Percentiles rank a stretch among this genome's conserved stretches.
Conservation (phyloP, 2,329 filamentous ascomycete species). For the Sarocladiaceae sp. region DNA sequence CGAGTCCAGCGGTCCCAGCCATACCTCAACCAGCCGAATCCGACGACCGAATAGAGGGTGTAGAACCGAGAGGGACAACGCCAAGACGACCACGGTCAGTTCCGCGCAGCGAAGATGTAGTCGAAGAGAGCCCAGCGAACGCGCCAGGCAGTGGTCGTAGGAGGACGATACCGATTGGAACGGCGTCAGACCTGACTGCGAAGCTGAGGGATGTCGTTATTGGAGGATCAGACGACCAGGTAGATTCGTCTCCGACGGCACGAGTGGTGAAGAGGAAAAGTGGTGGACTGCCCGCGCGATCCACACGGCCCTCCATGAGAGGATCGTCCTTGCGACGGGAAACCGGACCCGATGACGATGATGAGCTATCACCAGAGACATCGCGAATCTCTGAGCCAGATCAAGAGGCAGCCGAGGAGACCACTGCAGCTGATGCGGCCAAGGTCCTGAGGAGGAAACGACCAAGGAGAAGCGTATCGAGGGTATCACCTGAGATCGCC, state of each 20-base stretch:
- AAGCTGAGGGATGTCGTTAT: constrained; percentile 40
- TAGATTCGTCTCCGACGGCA: constrained; percentile 37
- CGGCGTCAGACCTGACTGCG: constrained; percentile 32
- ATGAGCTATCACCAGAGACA: constrained; percentile 30
- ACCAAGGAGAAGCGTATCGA: constrained; percentile 29
- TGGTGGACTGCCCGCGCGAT: constrained; percentile 24
- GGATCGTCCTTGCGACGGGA: constrained; percentile 11
- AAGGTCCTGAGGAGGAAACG: constrained; percentile 38
- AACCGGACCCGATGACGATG: constrained; percentile 16
- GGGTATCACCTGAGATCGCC: constrained; percentile 38
- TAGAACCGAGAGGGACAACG: background rate
- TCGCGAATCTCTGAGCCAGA: constrained; percentile 11
- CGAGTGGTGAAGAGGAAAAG: constrained; percentile 29
- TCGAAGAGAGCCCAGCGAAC: constrained; percentile 44
- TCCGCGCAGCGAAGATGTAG: constrained; percentile 15
- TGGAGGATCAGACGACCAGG: constrained; percentile 23
- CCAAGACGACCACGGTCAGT: background rate
- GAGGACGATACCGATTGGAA: constrained; percentile 28
- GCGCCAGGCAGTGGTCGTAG: constrained; percentile 54
- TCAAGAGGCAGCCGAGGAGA: constrained; percentile 33
- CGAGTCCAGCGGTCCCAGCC: background rate
- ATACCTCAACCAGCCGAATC: background rate
- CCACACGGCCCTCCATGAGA: constrained; percentile 18
- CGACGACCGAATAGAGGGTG: background rate
- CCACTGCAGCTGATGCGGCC: constrained; percentile 40